These are phyloP conservation scores for Poronia punctata DNA, from an alignment of 495 filamentous ascomycete species.

Conservation along the genomic window DNA sequence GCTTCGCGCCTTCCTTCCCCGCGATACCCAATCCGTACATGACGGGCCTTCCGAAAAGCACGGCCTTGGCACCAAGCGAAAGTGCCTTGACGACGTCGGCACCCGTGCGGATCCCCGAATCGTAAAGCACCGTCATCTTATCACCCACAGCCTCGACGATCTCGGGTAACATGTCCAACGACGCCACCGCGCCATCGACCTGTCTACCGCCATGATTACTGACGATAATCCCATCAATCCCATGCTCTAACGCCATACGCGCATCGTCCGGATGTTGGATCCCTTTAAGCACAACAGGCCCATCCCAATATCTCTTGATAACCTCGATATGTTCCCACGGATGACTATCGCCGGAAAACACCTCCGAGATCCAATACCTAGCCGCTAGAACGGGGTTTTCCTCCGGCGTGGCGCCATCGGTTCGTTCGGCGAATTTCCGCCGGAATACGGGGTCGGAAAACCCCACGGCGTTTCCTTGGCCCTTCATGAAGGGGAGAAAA, in stretches of 20 bases:
- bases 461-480: constrained; percentile 36
- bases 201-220: constrained; percentile 39
- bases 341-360: constrained; percentile 37
- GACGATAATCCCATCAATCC: constrained; percentile 32
- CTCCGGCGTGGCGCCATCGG: constrained; percentile 18
- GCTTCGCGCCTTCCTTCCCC: constrained; percentile 48
- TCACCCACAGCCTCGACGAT: constrained; percentile 44
- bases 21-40: constrained; percentile 44
- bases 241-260: constrained; percentile 22
- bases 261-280: constrained; percentile 31
- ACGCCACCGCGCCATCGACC: constrained; percentile 37
- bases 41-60: constrained; percentile 44
- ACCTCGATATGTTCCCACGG: constrained; percentile 53
- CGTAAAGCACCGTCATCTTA: constrained; percentile 38
- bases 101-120: constrained; percentile 43
- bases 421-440: constrained; percentile 21
- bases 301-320: constrained; percentile 53
- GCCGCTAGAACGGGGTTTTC: constrained; percentile 19
- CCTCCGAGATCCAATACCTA: constrained; percentile 39
- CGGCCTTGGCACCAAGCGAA: constrained; percentile 46
- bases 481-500: constrained; percentile 48
- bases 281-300: constrained; percentile 48
- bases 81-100: constrained; percentile 45
- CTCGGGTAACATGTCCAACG: constrained; percentile 37
- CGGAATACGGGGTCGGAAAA: constrained; percentile 61